phyloP scores from a whole-genome alignment of 2,329 filamentous ascomycete species.

The Diplocarpon mali region DNA sequence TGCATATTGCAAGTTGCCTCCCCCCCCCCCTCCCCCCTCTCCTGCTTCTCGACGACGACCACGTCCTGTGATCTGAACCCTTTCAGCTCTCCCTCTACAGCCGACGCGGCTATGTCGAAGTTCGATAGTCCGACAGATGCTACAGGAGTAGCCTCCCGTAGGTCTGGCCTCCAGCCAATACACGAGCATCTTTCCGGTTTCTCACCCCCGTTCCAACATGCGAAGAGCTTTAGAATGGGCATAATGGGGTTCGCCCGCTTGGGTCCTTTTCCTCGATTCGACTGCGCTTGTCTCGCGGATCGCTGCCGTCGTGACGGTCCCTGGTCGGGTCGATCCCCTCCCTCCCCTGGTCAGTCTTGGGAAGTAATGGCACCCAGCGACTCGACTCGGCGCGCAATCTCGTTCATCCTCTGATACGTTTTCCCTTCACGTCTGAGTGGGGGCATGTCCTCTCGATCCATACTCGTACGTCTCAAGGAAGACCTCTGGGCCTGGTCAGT shows the following conservation, averaged over 20 bases:
- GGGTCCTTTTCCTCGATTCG: constrained; percentile 3
- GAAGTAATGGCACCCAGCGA: constrained; percentile 22
- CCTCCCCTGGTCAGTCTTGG: constrained; percentile 18
- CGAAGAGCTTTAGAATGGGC: too few relatives aligned
- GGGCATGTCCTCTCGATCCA: constrained; percentile 11
- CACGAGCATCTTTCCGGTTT: too few relatives aligned
- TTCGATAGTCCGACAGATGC: not conserved
- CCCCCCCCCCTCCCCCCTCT: too few relatives aligned
- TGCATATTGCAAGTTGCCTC: too few relatives aligned
- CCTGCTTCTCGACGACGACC: too few relatives aligned
- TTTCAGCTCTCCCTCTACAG: not conserved
- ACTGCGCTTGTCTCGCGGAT: constrained; percentile 21
- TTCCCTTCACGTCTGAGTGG: not conserved
- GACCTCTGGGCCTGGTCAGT: constrained; percentile 17
- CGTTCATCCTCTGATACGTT: not conserved
- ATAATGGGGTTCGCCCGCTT: too few relatives aligned
- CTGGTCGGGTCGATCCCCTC: constrained; percentile 10
- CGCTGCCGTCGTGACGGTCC: constrained; percentile 19
- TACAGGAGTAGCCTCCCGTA: too few relatives aligned
- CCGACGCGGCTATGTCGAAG: not conserved
- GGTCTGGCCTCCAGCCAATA: constrained; percentile 9
- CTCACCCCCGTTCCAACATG: too few relatives aligned
- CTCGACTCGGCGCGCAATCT: constrained; percentile 18
- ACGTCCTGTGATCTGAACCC: too few relatives aligned
- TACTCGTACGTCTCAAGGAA: constrained; percentile 10